Evolutionary conservation across 2,329 filamentous ascomycete genomes (phyloP), one percentile per base, ranked within the genome.

Genomic region (Nemania serpens): DNA sequence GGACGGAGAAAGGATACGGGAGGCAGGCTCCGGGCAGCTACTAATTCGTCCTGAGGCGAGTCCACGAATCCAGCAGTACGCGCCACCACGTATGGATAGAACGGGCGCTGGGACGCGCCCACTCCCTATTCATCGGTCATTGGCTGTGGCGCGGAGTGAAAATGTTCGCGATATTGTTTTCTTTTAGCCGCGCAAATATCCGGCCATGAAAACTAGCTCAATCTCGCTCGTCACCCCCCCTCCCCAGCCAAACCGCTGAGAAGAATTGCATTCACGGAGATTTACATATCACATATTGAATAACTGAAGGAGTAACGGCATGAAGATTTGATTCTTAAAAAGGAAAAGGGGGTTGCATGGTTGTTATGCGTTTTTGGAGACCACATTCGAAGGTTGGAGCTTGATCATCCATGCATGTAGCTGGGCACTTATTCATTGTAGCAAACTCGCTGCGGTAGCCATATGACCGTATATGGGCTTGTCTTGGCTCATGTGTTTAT

Each of bases 191-290:
- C 29, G 10, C 37, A 59, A 52, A 62, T 39, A 59, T 29, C 60
- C 60, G 47, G 34, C 11, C 13, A 15, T 42, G 37, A 57, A 65
- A 66, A 66, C 58, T 57, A 29, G 63, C 63, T 64, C 63, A 64
- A 55, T 55, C 34, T 49, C 45, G 43, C 61, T 29, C 25, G 7
- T 63, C 58, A 49, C 49, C 25, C 49, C 39, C 50, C 46, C 20
- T 37, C 20, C n/a, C n/a, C 33, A 18, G 20, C 36, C 25, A 17
- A 7, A 42, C 49, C 22, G 39, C 9, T 13, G 18, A 20, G 42
- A 34, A 34, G 39, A 1, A 29, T n/a, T 34, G 5, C 34, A 18
- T 17, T 13, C n/a, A 3, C 25, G 20, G 36, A 45, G 5, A 52
- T 55, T 45, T 15, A 42, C 37, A 53, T 33, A 13, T 1, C 17